Evolutionary conservation across 169 alveolate species (phyloP).

Genomic region (Plasmodium inui): DNA sequence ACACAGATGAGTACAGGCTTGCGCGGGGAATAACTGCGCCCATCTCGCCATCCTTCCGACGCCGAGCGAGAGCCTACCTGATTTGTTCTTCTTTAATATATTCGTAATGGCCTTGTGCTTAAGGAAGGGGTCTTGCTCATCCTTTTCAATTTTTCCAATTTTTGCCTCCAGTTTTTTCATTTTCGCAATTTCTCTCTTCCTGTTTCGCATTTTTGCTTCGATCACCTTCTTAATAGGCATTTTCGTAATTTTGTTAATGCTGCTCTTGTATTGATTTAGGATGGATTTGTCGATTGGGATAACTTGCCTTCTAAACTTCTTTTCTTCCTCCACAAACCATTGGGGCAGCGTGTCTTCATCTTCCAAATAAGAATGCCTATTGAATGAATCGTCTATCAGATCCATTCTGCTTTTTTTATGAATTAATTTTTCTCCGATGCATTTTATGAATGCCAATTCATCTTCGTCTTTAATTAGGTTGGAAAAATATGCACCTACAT

Average conservation of each 20-base stretch:
- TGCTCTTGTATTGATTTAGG: constrained; percentile 93
- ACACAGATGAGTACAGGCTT: neutral
- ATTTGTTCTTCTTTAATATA: constrained; percentile 88
- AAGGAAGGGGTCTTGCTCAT: constrained; percentile 91
- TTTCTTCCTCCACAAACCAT: constrained; percentile 98
- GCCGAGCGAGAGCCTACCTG: constrained; percentile 76
- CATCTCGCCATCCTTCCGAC: neutral
- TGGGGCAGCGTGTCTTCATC: constrained; percentile 92
- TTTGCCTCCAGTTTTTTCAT: constrained; percentile 92
- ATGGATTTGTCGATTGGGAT: constrained; percentile 97
- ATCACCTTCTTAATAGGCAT: constrained; percentile 97
- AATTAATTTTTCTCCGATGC: constrained; percentile 82
- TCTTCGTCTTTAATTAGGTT: constrained; percentile 78
- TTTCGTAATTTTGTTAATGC: constrained; percentile 93
- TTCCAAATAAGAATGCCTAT: constrained; percentile 93
- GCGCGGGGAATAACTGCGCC: neutral
- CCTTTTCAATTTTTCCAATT: constrained; percentile 92
- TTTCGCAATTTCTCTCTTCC: constrained; percentile 91
- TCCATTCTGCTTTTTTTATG: constrained; percentile 94
- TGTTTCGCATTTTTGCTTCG: constrained; percentile 96
- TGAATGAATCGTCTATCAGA: constrained; percentile 94
- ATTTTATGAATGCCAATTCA: constrained; percentile 77
- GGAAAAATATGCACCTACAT: constrained; percentile 45
- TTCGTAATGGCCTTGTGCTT: constrained; percentile 91
- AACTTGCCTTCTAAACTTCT: constrained; percentile 92